Evolutionary conservation across 305 asterid genomes (phyloP), one percentile per base, ranked within the genome.

Genomic region (Fraxinus latifolia): DNA sequence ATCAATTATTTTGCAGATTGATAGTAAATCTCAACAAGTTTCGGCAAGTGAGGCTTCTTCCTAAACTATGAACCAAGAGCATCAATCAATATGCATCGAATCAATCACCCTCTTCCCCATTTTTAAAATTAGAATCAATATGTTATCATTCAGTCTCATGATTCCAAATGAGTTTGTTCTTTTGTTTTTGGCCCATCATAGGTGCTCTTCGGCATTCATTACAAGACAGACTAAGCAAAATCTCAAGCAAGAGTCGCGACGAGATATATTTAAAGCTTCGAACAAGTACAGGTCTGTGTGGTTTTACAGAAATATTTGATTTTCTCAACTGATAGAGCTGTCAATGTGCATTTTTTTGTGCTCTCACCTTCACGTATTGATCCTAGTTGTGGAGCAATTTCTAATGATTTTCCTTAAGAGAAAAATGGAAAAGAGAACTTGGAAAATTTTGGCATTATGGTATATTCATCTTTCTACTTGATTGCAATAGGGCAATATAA

Each of bases 201-300:
- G 99, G 99, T 90, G 96, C 98, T 67, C 98, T 96, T 86, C 92
- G 98, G 32, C 98, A 89, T 90, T 94, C 99, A 44, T 87, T 96
- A 82, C 97, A 96, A 81, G 99, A 94, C 74, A 89, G 98, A 84
- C 86, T 96, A 81, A 90, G 99, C 89, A 96, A 93, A 89, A 89
- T 86, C 65, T 91, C 98, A 2, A 92, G 94, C 83, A 94, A 96
- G 89, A 91, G 93, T 82, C 95, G 91, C 17, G 98, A 94, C 82
- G 99, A 96, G 87, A 96, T 94, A 85, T 89, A 91, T 86, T 85
- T 96, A 89, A 94, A 90, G 91, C 97, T 96, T 85, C 95, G 94
- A 29, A 96, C 99, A 77, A 94, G 99, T 89, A 92, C 99, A 82
- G 98, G 99, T 96, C 71, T 70, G 90, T 80, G 53, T 80, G 67